Evolutionary conservation across 306 rosid genomes (phyloP), one percentile per base, ranked within the genome.

Genomic region (Astragalus glycyphyllos): DNA sequence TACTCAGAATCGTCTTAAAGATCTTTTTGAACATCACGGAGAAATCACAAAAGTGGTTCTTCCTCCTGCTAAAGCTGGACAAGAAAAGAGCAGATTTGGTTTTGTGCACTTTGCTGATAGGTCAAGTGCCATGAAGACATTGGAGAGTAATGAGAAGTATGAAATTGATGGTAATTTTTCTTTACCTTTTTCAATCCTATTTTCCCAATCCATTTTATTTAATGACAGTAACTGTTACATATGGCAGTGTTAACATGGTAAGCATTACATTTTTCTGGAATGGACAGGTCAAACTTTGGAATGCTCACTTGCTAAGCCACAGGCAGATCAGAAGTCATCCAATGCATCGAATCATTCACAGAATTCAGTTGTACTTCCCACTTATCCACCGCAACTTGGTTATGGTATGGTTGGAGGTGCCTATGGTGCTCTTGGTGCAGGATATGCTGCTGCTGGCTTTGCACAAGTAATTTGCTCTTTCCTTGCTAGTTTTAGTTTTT

Each of bases 251-350:
- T 20, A 20, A 38, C 42, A 6, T 72, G 14, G 23, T 35, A 67
- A 47, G 44, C 58, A 31, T 71, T 48, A 44, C 32, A 16, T 61
- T 37, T 49, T 49, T 75, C 40, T 58, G 45, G 78, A 62, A 53
- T 41, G 72, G 20, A n/a, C 71, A 90, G 96, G 96, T 13, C 90
- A 90, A 80, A 79, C 55, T 65, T 69, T 87, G 82, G 93, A 85
- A 14, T 87, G 90, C 77, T 87, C 92, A 35, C 86, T 87, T 59
- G 92, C 92, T 49, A 90, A 85, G 80, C 92, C 89, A 38, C 92
- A 87, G 55, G 79, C 82, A 16, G 89, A 84, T 73, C 89, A 82
- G 82, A 87, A 72, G 71, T 82, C 87, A 58, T 60, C 83, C 4
- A 82, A 86, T 15, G 68, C 69, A 4, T 58, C 84, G 29, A 80